phyloP scores from a whole-genome alignment of 163 green algal species.

The Scenedesmus sp. region DNA sequence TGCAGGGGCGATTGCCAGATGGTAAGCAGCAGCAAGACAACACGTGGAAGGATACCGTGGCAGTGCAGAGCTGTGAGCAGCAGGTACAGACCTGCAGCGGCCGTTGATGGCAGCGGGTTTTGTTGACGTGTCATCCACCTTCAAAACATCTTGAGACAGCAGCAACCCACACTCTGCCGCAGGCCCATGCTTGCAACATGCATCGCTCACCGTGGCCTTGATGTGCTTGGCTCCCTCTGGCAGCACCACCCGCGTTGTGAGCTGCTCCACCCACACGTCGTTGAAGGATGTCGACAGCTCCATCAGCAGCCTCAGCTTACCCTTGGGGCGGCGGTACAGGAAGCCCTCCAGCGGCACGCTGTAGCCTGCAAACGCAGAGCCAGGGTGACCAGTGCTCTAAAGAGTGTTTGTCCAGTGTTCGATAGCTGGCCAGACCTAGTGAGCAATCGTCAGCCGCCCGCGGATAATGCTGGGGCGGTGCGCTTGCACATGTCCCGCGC shows the following conservation, averaged over 20 bases:
- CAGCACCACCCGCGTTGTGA: conserved; percentile 78
- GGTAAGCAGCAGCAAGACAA: not conserved
- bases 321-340: conserved; percentile 55
- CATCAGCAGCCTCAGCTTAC: conserved; percentile 68
- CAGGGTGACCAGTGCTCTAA: too few species aligned
- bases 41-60: not conserved
- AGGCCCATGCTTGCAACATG: not conserved
- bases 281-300: conserved; percentile 76
- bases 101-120: too few species aligned
- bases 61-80: conserved; percentile 55
- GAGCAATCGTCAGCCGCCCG: too few species aligned
- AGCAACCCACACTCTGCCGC: not conserved
- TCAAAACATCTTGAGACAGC: too few species aligned
- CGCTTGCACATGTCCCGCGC: too few species aligned
- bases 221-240: conserved; percentile 80
- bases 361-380: conserved; percentile 68
- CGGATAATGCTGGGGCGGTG: too few species aligned
- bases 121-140: too few species aligned
- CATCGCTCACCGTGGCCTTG: conserved; percentile 35
- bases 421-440: not conserved
- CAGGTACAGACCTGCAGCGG: not conserved
- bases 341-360: conserved; percentile 70
- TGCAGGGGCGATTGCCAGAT: too few species aligned
- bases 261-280: conserved; percentile 73
- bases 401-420: not conserved